Base-by-base conservation (phyloP, 2,329 filamentous ascomycete genomes). In the Colletotrichum cuscutae region DNA sequence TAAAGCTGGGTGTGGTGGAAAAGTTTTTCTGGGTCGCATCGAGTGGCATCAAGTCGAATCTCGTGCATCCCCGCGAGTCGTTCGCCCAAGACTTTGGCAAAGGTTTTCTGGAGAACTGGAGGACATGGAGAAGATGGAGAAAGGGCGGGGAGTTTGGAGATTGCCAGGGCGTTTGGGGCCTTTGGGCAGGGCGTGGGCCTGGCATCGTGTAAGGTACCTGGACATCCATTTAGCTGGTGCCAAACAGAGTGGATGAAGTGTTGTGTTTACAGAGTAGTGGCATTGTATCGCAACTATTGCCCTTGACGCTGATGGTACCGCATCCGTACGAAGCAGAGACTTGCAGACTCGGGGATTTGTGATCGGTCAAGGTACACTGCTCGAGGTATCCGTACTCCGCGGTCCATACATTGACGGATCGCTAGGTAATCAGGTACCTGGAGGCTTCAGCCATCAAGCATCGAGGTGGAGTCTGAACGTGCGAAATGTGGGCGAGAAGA, bases 61-160 rank as follows among this genome's bases (percentile, higher is more conserved):
- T 11, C 3, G 19, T 42, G 37, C 37, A 42, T 42, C 37, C 15
- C 68, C 68, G 63, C 63, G 63, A 67, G 63, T 71, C 63, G 64
- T 32, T 49, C 24, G 54, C 54, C 68, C 68, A 37, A 26, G 19
- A 54, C 28, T 35, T 42, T 46, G 63, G 28, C 68, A n/a, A 67
- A 71, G 68, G 68, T 71, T 71, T 71, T 71, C 68, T 61, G 68
- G 68, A 56, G 37, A 42, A 42, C 37, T 42, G 56, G 32, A 69
- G 56, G 60, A 54, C 46, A 66, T 61, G 68, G 68, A 61, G 68
- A 71, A 19, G 56, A 22, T 49, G 42, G 42, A 49, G 42, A 49
- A 49, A 32, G 32, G 58, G 66, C 15, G 66, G 66, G 28, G 37
- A 68, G 26, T 42, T 32, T 60, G 19, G 30, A 28, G 60, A 32